Evolutionary conservation across 495 filamentous ascomycete genomes (phyloP).

Genomic region (Friedmanniomyces endolithicus): DNA sequence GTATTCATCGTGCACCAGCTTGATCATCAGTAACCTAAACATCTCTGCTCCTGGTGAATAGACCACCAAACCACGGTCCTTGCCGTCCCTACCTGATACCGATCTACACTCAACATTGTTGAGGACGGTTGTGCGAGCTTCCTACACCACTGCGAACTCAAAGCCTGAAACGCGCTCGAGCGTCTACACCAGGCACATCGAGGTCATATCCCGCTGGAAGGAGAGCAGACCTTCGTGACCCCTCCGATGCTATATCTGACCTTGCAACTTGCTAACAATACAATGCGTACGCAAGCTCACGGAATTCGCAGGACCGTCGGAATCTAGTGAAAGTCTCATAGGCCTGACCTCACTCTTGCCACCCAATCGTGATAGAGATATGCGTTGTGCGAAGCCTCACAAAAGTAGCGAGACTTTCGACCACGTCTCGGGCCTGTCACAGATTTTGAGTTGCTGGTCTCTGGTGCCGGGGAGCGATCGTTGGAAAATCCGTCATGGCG

Average conservation of each 20-base stretch:
- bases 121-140: too few relatives aligned
- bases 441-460: background rate
- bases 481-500: background rate
- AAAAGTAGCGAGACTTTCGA: background rate
- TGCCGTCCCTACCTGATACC: too few relatives aligned
- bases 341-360: background rate
- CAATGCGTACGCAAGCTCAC: too few relatives aligned
- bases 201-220: too few relatives aligned
- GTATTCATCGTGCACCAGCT: too few relatives aligned
- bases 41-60: too few relatives aligned
- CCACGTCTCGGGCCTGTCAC: background rate
- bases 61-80: too few relatives aligned
- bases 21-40: too few relatives aligned
- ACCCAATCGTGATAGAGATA: background rate
- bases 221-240: too few relatives aligned
- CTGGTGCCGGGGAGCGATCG: background rate
- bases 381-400: background rate
- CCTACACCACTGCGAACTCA: background rate
- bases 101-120: too few relatives aligned
- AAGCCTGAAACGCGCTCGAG: background rate
- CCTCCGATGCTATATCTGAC: too few relatives aligned
- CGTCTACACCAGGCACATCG: background rate
- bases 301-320: background rate
- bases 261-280: too few relatives aligned
- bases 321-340: background rate